These are phyloP conservation scores for Xylaria telfairii DNA, from an alignment of 495 filamentous ascomycete species.

Conservation along the genomic window DNA sequence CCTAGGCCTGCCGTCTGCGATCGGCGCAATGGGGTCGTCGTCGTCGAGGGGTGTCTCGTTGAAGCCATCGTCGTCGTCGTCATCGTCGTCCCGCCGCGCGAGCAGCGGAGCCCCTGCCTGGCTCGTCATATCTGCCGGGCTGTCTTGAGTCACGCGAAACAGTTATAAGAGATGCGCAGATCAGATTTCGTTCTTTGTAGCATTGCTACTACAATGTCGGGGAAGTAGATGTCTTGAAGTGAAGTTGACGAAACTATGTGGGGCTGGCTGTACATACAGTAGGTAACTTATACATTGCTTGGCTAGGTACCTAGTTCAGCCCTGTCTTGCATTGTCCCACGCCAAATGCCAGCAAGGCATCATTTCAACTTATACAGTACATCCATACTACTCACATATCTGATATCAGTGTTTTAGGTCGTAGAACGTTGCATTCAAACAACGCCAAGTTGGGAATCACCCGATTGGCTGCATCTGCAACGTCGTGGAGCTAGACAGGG, in stretches of 20 bases:
- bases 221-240: neutral
- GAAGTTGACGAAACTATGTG: slow-evolving; percentile 3
- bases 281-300: too few species aligned
- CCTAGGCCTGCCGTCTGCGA: slow-evolving; percentile 22
- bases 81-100: slow-evolving; percentile 35
- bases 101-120: slow-evolving; percentile 26
- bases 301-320: too few species aligned
- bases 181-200: neutral
- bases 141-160: neutral
- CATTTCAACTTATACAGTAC: too few species aligned
- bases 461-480: neutral
- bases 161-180: neutral
- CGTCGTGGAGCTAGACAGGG: neutral
- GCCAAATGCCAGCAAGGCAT: too few species aligned
- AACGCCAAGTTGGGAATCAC: neutral
- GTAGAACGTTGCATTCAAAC: neutral
- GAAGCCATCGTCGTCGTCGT: slow-evolving; percentile 11
- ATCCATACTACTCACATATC: neutral
- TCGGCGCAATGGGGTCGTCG: slow-evolving; percentile 17
- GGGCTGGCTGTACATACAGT: neutral
- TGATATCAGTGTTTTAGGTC: neutral
- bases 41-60: slow-evolving; percentile 35
- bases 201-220: neutral
- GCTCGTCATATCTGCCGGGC: slow-evolving; percentile 21
- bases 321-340: neutral